Base-by-base conservation (phyloP, 83 land plant genomes). In the Diphasiastrum complanatum region DNA sequence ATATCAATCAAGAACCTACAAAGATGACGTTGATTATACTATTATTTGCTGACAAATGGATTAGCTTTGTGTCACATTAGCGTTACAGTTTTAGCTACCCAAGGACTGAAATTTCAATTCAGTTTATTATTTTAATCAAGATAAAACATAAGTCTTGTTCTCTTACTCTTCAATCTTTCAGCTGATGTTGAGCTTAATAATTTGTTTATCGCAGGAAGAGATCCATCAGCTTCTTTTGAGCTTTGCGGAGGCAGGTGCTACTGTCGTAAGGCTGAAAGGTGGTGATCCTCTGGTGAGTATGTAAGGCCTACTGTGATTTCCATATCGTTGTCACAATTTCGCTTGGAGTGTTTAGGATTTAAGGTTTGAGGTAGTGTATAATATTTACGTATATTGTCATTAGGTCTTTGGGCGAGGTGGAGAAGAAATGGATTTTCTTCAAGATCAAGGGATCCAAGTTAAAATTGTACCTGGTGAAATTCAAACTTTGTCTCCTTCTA, bases 361-460 rank as follows among this genome's bases (percentile, higher is more conserved):
- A 8, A 37, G 12, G 14, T 55, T 50, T 29, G 40, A 6, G 40
- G 12, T 55, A 26, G 16, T 29, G 8, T 29, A 29, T 28, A 6
- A 4, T 11, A n/a, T n/a, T 23, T 16, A 5, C 10, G 24, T 40
- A 1, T 23, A 41, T 18, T 61, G 19, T 61, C 2, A 27, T n/a
- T 53, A 91, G 97, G 89, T 95, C 1, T 95, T 95, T 79, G 99
- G 99, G 2, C 71, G 99, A 23, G 99, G 99, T 30, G 99, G 99
- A 26, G 99, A 95, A 61, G 99, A 95, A 75, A 95, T 95, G 97
- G 99, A 95, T 63, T 95, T 95, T 52, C 62, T 95, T 63, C 97
- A 79, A 65, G 86, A 82, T 32, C 86, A 89, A 74, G 99, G 97
- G 5, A 86, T 95, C 71, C 78, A 75, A 68, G 99, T 95, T 5